These are phyloP conservation scores for Picochlorum costavermella DNA, from an alignment of 139 green algal genomes.

Conservation along the genomic window DNA sequence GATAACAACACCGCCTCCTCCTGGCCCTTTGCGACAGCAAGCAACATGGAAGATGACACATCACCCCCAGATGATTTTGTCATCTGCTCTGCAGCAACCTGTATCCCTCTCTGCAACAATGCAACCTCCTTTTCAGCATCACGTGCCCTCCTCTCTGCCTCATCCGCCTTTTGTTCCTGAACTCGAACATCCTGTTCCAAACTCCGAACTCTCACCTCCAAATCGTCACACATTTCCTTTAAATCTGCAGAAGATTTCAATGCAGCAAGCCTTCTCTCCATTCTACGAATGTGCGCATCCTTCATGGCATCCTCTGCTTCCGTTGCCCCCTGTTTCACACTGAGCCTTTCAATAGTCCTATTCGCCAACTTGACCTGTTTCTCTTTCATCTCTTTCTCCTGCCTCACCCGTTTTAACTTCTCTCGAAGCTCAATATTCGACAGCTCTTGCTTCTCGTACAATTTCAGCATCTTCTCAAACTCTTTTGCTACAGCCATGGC, in stretches of 20 bases:
- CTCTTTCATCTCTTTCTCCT: slow-evolving; percentile 17
- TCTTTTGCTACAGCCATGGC: background rate
- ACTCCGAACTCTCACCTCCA: background rate
- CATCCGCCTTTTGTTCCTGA: slow-evolving; percentile 1
- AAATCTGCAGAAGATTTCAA: slow-evolving; percentile 18
- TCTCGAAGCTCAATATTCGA: slow-evolving; percentile 2
- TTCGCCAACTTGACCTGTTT: slow-evolving; percentile 36
- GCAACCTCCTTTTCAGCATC: background rate
- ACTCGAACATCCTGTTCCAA: background rate
- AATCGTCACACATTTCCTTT: slow-evolving; percentile 12
- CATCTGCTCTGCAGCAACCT: slow-evolving; percentile 36
- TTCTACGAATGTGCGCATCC: slow-evolving; percentile 37
- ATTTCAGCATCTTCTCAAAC: slow-evolving; percentile 12
- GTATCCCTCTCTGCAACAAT: slow-evolving; percentile 19
- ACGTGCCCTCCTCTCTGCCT: background rate
- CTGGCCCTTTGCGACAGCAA: slow-evolving; percentile 21
- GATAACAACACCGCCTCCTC: slow-evolving; percentile 34
- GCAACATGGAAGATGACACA: slow-evolving; percentile 18
- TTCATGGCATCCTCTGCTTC: slow-evolving; percentile 26
- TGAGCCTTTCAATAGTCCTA: slow-evolving; percentile 34
- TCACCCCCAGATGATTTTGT: slow-evolving; percentile 11
- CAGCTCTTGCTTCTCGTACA: slow-evolving; percentile 23
- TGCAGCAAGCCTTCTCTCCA: slow-evolving; percentile 33
- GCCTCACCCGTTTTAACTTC: slow-evolving; percentile 10
- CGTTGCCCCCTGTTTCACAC: slow-evolving; percentile 7